phyloP scores from a whole-genome alignment of 345 rosid species.

The Mallotus nudiflorus region DNA sequence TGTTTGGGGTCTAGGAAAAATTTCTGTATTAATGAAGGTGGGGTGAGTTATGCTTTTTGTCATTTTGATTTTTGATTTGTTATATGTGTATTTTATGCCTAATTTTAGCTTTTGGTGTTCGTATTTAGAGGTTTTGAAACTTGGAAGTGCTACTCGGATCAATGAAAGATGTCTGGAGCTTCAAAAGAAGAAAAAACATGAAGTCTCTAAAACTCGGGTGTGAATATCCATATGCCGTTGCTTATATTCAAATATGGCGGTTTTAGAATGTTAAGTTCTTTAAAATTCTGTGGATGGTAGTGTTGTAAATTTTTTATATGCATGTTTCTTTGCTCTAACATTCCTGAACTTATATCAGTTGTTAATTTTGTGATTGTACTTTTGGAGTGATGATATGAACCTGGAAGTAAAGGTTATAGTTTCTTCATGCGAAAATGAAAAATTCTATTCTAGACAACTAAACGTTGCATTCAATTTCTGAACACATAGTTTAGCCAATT shows the following conservation, averaged over 20 bases:
- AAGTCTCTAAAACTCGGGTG: constrained; percentile 73
- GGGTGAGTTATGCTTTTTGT: background rate
- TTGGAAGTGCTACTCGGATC: constrained; percentile 56
- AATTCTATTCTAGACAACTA: background rate
- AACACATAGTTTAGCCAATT: background rate
- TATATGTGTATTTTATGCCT: constrained; percentile 12
- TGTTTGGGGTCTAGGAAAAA: constrained; percentile 85
- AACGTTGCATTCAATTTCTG: background rate
- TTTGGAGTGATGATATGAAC: background rate
- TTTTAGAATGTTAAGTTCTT: background rate
- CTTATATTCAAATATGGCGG: background rate
- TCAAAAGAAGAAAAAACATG: constrained; percentile 60
- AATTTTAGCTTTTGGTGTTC: constrained; percentile 19
- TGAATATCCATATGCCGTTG: constrained; percentile 4
- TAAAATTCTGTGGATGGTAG: background rate
- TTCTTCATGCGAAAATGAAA: background rate
- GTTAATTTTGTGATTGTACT: background rate
- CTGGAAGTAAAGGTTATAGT: background rate
- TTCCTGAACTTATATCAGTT: background rate
- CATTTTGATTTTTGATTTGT: background rate
- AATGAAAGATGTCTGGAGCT: constrained; percentile 89
- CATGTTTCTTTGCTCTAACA: background rate
- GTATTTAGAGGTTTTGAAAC: constrained; percentile 66
- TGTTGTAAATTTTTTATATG: background rate
- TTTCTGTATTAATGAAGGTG: constrained; percentile 86